Evolutionary conservation across 352 stramenopile species (phyloP).

Genomic region (Phytophthora vignae): DNA sequence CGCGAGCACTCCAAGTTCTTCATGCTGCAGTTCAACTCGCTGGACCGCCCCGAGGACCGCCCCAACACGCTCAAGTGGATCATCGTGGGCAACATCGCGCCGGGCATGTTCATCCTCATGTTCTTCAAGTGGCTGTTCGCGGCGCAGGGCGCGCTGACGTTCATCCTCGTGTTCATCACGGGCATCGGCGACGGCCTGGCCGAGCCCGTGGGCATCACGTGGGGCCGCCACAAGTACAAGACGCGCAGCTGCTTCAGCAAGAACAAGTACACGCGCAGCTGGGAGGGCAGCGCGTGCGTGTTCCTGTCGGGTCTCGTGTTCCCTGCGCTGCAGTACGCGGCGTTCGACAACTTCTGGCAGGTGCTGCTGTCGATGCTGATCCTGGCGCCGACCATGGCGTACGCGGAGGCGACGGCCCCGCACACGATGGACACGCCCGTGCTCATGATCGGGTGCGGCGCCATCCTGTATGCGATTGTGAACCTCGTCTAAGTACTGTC

Average conservation of each 20-base stretch:
- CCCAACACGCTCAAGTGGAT: slow-evolving; percentile 90
- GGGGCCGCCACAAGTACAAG: slow-evolving; percentile 90
- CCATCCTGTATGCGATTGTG: slow-evolving; percentile 79
- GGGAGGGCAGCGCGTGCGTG: slow-evolving; percentile 81
- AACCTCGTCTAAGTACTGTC: slow-evolving; percentile 44
- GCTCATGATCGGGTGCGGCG: slow-evolving; percentile 81
- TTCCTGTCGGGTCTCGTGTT: slow-evolving; percentile 78
- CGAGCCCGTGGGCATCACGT: slow-evolving; percentile 81
- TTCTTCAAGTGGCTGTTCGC: slow-evolving; percentile 90
- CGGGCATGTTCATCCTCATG: slow-evolving; percentile 80
- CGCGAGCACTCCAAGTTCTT: slow-evolving; percentile 85
- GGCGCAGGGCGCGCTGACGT: slow-evolving; percentile 59
- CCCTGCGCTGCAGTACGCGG: slow-evolving; percentile 75
- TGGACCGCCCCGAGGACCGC: slow-evolving; percentile 84
- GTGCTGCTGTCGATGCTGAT: slow-evolving; percentile 82
- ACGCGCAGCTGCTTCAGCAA: slow-evolving; percentile 82
- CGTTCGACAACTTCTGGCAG: slow-evolving; percentile 85
- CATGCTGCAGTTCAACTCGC: slow-evolving; percentile 91
- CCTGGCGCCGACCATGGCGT: slow-evolving; percentile 82
- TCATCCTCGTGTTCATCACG: slow-evolving; percentile 87
- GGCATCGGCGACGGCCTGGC: slow-evolving; percentile 81
- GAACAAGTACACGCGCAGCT: slow-evolving; percentile 88
- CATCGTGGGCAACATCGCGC: slow-evolving; percentile 79
- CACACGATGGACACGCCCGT: slow-evolving; percentile 90
- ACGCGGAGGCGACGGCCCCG: slow-evolving; percentile 81